phyloP scores from a whole-genome alignment of 2,329 filamentous ascomycete species.

The Chaetomium sp. region DNA sequence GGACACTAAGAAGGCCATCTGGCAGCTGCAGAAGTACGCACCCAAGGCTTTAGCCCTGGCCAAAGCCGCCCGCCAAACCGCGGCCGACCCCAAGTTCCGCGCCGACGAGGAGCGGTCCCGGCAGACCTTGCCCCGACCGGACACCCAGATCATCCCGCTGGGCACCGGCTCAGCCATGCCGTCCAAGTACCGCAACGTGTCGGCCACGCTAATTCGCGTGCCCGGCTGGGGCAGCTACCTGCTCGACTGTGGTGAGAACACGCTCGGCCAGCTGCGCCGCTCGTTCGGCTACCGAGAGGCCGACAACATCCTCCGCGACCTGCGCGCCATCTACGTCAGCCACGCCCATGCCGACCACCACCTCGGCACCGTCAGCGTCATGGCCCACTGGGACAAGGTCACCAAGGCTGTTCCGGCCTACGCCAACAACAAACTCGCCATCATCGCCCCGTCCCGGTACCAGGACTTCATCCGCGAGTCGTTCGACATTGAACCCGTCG shows the following conservation, averaged over 20 bases:
- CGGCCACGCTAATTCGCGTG: constrained; percentile 74
- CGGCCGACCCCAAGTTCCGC: constrained; percentile 40
- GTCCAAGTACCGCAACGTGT: constrained; percentile 93
- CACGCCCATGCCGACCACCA: constrained; percentile 97
- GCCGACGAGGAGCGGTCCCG: constrained; percentile 46
- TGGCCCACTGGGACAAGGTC: constrained; percentile 68
- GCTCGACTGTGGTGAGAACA: constrained; percentile 88
- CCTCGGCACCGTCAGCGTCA: constrained; percentile 72
- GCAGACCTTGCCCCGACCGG: constrained; percentile 61
- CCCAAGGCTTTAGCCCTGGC: constrained; percentile 47
- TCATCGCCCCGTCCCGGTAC: constrained; percentile 68
- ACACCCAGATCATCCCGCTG: constrained; percentile 78
- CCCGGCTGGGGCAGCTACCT: constrained; percentile 84
- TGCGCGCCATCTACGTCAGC: constrained; percentile 85
- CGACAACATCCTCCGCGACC: constrained; percentile 63
- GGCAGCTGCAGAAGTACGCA: constrained; percentile 28
- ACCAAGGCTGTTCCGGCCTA: constrained; percentile 35
- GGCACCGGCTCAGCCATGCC: constrained; percentile 88
- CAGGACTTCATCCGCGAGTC: constrained; percentile 74
- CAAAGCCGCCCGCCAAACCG: constrained; percentile 36
- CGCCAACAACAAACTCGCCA: constrained; percentile 38
- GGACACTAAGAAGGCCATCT: constrained; percentile 37
- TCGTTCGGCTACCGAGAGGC: constrained; percentile 61
- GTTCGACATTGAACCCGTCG: constrained; percentile 67
- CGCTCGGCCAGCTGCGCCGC: constrained; percentile 77